These are phyloP conservation scores for Neurospora sp. DNA, from an alignment of 495 filamentous ascomycete species.

Conservation along the genomic window DNA sequence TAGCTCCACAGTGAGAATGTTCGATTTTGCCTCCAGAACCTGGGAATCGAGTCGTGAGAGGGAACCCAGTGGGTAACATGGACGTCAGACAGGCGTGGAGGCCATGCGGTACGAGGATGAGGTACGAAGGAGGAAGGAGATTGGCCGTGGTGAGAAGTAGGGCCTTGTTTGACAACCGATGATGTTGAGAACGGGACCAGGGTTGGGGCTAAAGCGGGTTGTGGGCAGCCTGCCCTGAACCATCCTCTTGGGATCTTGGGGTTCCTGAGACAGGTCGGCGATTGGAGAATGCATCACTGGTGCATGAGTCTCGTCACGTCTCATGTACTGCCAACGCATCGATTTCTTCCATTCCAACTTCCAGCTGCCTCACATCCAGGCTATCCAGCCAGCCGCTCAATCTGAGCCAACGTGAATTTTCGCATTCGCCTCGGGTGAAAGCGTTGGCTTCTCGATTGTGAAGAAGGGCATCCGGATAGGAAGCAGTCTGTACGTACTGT, in stretches of 20 bases:
- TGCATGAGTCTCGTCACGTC: conserved; percentile 17
- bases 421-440: neutral
- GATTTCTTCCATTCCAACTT: conserved; percentile 6
- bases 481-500: neutral
- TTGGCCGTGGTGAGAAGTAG: neutral
- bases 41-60: neutral
- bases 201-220: neutral
- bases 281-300: conserved; percentile 15
- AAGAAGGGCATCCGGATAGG: neutral
- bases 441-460: neutral
- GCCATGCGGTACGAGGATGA: neutral
- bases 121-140: neutral
- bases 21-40: neutral
- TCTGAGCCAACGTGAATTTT: conserved; percentile 8
- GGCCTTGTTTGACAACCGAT: neutral
- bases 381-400: conserved; percentile 19
- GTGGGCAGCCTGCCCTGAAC: conserved; percentile 8
- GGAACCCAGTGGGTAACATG: neutral
- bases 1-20: neutral
- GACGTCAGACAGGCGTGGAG: neutral
- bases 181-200: neutral
- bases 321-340: conserved; percentile 25
- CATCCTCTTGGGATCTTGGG: conserved; percentile 22
- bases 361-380: neutral
- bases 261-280: conserved; percentile 9